These are phyloP conservation scores for Mycosphaerella sp. DNA, from an alignment of 2,329 filamentous ascomycete species.

Conservation along the genomic window DNA sequence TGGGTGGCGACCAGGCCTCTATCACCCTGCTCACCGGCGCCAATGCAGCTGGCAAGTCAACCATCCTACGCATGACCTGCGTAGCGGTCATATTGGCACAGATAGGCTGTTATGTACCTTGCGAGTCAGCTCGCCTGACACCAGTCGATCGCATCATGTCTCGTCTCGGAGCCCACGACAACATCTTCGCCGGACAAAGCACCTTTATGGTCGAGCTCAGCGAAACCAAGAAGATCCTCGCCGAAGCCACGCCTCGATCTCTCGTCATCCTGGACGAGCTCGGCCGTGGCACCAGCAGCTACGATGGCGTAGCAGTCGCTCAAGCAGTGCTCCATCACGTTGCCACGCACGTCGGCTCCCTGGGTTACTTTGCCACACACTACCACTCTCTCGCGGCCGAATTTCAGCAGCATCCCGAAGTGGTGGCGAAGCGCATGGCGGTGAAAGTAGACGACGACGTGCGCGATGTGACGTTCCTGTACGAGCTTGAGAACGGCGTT, in stretches of 20 bases:
- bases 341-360: conserved; percentile 82
- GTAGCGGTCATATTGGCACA: conserved; percentile 97
- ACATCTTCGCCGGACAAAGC: conserved; percentile 95
- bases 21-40: conserved; percentile 91
- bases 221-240: conserved; percentile 95
- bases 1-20: conserved; percentile 74
- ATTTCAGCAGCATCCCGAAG: conserved; percentile 83
- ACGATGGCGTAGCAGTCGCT: conserved; percentile 93
- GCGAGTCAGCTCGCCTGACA: conserved; percentile 71
- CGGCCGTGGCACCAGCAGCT: conserved; percentile 87
- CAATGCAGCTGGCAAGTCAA: conserved; percentile 96
- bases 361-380: conserved; percentile 96
- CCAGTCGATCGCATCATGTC: conserved; percentile 98
- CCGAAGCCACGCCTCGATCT: conserved; percentile 86
- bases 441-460: conserved; percentile 84
- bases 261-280: conserved; percentile 96
- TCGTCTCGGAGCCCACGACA: conserved; percentile 92
- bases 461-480: conserved; percentile 89
- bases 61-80: conserved; percentile 92
- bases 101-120: conserved; percentile 87
- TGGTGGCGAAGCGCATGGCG: conserved; percentile 80
- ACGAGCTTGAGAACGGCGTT: conserved; percentile 86
- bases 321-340: conserved; percentile 97
- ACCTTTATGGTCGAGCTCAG: conserved; percentile 98
- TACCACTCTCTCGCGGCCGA: conserved; percentile 92